Evolutionary conservation across 1,284 basidiomycete species (phyloP).

Genomic region (Cryptococcus hybrid): DNA sequence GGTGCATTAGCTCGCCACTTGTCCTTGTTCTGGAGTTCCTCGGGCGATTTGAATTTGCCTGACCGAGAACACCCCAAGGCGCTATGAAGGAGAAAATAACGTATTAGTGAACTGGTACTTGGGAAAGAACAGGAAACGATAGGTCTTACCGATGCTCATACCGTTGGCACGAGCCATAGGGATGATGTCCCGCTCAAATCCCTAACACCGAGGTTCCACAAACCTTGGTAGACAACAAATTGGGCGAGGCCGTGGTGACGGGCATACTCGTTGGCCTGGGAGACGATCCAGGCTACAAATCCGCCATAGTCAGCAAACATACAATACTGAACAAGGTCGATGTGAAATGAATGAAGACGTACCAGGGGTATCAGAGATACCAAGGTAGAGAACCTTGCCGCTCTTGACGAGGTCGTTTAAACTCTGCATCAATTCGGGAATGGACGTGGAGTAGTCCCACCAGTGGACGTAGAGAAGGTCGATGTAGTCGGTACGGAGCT

Average conservation of each 20-base stretch:
- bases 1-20: constrained; percentile 12
- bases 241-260: constrained; percentile 52
- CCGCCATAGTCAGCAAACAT: constrained; percentile 54
- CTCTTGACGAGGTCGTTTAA: constrained; percentile 42
- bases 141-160: not conserved
- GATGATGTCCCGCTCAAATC: constrained; percentile 62
- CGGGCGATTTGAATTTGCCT: constrained; percentile 11
- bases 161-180: constrained; percentile 56
- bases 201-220: constrained; percentile 52
- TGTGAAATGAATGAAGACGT: not conserved
- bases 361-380: constrained; percentile 53
- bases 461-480: constrained; percentile 42
- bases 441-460: constrained; percentile 49
- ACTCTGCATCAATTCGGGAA: constrained; percentile 50
- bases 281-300: constrained; percentile 58
- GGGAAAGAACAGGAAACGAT: not conserved
- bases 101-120: not conserved
- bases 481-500: constrained; percentile 50
- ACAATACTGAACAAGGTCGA: not conserved
- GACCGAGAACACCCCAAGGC: constrained; percentile 23
- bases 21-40: constrained; percentile 19
- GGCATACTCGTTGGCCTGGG: constrained; percentile 58
- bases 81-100: not conserved
- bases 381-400: constrained; percentile 50
- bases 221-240: constrained; percentile 59